Conservation (phyloP, 331 rosid species). For the Prunus yedoensis region DNA sequence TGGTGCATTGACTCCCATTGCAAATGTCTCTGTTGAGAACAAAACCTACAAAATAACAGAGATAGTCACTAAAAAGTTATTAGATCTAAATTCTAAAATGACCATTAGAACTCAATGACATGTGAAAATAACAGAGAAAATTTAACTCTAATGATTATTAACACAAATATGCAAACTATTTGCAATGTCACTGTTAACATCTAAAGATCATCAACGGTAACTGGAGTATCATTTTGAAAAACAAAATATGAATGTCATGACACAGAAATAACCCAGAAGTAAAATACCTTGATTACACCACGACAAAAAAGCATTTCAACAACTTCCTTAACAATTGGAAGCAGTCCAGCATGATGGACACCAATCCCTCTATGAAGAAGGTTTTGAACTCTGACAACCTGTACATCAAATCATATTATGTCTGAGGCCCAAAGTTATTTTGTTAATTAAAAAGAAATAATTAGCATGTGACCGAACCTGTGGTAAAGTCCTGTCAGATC, state of each 20-base stretch:
- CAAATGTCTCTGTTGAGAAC: conserved; percentile 98
- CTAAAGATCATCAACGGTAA: conserved; percentile 13
- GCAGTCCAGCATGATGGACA: conserved; percentile 96
- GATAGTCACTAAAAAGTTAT: conserved; percentile 1
- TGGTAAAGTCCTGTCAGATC: conserved; percentile 88
- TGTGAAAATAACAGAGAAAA: neutral
- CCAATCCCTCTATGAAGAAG: conserved; percentile 95
- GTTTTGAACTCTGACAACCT: conserved; percentile 83
- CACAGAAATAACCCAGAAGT: conserved; percentile 19
- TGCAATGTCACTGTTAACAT: neutral
- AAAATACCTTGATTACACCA: conserved; percentile 81
- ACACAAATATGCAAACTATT: neutral
- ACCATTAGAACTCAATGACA: neutral
- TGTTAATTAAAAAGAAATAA: conserved; percentile 5
- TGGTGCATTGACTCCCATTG: conserved; percentile 99
- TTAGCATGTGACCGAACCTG: conserved; percentile 56
- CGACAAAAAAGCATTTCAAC: conserved; percentile 99
- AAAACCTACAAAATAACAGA: conserved; percentile 56
- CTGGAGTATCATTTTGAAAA: conserved; percentile 1
- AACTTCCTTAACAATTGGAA: conserved; percentile 97
- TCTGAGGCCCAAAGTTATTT: neutral
- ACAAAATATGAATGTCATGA: conserved; percentile 3
- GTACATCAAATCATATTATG: conserved; percentile 26
- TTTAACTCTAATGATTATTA: neutral
- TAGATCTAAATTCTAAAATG: conserved; percentile 12